Evolutionary conservation across 1,139 yeast genomes (phyloP).

Genomic region (Scheffersomyces insectosa): DNA sequence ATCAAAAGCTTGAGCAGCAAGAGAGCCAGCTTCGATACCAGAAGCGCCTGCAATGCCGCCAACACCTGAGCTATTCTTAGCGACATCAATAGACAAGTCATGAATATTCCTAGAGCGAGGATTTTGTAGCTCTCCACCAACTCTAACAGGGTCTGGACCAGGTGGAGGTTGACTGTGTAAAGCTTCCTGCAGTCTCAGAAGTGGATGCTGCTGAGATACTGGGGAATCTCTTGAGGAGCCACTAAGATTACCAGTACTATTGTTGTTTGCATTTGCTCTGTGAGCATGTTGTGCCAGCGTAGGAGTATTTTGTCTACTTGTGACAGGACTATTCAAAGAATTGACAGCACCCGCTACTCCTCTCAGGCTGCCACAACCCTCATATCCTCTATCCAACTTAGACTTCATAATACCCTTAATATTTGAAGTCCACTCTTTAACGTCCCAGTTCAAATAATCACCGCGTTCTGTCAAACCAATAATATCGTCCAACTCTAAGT

Average conservation of each 20-base stretch:
- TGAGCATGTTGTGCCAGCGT: neutral
- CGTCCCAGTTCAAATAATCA: constrained; percentile 53
- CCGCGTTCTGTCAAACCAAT: constrained; percentile 10
- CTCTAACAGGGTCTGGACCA: constrained; percentile 1
- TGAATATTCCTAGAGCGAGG: constrained; percentile 8
- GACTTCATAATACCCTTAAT: constrained; percentile 64
- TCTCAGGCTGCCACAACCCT: constrained; percentile 76
- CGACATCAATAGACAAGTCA: constrained; percentile 11
- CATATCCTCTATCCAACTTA: constrained; percentile 72
- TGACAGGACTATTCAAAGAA: constrained; percentile 31
- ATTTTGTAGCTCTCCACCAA: neutral
- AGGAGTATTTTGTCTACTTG: neutral
- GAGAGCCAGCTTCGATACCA: constrained; percentile 2
- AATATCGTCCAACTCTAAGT: constrained; percentile 49
- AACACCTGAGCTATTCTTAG: neutral
- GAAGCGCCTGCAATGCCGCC: constrained; percentile 3
- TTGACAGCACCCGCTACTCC: constrained; percentile 61
- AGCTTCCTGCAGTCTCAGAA: constrained; percentile 4
- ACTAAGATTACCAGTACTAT: too few species aligned
- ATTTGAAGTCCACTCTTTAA: constrained; percentile 65
- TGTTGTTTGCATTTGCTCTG: too few species aligned
- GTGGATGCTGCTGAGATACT: constrained; percentile 6
- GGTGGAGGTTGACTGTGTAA: constrained; percentile 1
- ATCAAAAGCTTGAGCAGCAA: constrained; percentile 4
- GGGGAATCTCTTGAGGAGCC: neutral